Base-by-base conservation (phyloP, 2,329 filamentous ascomycete species). In the Verticillium nubilum region DNA sequence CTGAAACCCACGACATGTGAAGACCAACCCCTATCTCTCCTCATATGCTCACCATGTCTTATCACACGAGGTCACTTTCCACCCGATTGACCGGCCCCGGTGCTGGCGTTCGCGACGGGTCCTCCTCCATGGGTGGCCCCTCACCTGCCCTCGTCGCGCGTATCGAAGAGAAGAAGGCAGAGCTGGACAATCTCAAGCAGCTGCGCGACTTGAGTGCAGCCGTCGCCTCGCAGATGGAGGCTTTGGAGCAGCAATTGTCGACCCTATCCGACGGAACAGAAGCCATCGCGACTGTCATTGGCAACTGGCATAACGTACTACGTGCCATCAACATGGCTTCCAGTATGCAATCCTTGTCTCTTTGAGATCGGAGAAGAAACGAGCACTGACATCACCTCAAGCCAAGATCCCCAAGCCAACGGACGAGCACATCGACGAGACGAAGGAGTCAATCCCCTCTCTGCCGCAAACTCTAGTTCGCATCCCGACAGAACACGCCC, bases 301-400 rank as follows among this genome's bases (percentile, higher is more conserved):
- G 88, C 58, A 96, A 95, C 72, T 96, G 91, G 91, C 89, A 93
- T 73, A 93, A 91, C 67, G 91, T 96, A 64, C 80, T 96, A 61
- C 82, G 89, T 64, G 90, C 90, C 50, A 93, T 96, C 69, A 89
- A 89, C 69, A 93, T 95, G 89, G 91, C 91, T 62, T 93, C 89
- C 61, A 83, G 90, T 93, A 80, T 69, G 86, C 76, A 28, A 59
- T 52, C 12, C 25, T 26, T 13, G 6, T 37, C 25, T 25, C 33
- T 19, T 12, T 28, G 10, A 15, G 17, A 29, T 2, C 55, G 4
- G 35, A 9, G 10, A 12, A 37, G 15, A 33, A 13, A 23, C 23
- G 25, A 42, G 13, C 12, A 4, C n/a, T 56, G 23, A 37, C 54
- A 10, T 9, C 15, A n/a, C 17, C 9, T n/a, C 25, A 62, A 92